phyloP scores from a whole-genome alignment of 495 filamentous ascomycete species.

The Apiosordaria backusii region DNA sequence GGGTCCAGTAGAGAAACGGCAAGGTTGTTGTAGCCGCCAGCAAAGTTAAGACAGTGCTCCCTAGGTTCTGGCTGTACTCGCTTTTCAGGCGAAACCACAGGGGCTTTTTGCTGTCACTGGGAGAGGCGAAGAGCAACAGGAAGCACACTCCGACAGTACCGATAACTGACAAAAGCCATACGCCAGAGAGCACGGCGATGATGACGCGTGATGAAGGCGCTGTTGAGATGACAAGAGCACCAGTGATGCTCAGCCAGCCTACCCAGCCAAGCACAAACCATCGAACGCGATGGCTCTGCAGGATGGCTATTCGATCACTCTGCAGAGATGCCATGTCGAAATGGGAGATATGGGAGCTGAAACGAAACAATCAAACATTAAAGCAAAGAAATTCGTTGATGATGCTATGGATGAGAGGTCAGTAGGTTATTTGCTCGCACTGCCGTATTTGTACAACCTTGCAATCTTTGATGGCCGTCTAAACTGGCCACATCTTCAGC shows the following conservation, averaged over 20 bases:
- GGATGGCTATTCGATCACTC: neutral
- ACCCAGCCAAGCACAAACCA: neutral
- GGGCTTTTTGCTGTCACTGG: neutral
- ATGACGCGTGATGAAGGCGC: neutral
- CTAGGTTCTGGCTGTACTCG: conserved; percentile 5
- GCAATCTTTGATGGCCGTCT: neutral
- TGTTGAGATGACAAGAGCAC: neutral
- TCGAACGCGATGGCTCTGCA: neutral
- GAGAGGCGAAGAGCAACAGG: neutral
- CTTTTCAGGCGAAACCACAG: neutral
- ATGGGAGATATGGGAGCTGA: neutral
- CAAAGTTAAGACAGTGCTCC: conserved; percentile 15
- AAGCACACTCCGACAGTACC: neutral
- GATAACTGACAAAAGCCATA: neutral
- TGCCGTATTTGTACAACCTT: neutral
- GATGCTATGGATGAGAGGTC: neutral
- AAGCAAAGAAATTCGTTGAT: neutral
- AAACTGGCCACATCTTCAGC: neutral
- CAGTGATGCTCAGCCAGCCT: neutral
- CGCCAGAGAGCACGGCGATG: neutral
- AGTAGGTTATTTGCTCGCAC: neutral
- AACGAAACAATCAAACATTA: neutral
- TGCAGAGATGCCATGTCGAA: neutral
- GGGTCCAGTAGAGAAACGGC: conserved; percentile 9
- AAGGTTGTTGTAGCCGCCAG: neutral